These are phyloP conservation scores for Lavandula angustifolia DNA, from an alignment of 257 asterid species.

Conservation along the genomic window DNA sequence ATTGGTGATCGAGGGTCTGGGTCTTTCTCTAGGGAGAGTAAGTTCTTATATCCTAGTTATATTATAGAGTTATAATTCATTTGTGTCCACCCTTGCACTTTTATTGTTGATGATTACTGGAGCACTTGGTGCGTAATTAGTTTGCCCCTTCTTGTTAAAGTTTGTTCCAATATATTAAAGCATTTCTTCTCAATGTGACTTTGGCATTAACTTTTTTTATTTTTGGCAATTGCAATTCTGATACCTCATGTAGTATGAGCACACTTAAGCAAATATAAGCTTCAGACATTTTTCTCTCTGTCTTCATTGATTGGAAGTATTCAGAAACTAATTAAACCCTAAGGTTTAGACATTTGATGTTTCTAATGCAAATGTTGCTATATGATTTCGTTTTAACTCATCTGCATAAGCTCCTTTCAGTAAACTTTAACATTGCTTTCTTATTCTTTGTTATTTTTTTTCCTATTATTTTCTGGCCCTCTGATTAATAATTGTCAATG, in stretches of 20 bases:
- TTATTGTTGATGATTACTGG: conserved; percentile 12
- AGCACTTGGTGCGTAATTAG: conserved; percentile 2
- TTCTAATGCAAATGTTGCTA: not conserved
- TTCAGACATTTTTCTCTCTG: not conserved
- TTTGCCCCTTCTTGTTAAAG: conserved; percentile 1
- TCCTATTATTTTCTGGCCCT: conserved; percentile 16
- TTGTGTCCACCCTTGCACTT: not conserved
- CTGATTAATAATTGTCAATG: conserved; percentile 35
- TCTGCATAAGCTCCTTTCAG: not conserved
- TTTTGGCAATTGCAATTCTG: not conserved
- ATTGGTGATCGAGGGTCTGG: conserved; percentile 95
- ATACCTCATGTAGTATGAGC: not conserved
- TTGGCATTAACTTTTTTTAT: not conserved
- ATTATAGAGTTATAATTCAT: conserved; percentile 5
- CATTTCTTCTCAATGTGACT: not conserved
- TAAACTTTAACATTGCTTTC: conserved; percentile 10
- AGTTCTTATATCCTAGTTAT: conserved; percentile 37
- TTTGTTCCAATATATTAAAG: not conserved
- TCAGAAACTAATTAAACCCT: conserved; percentile 6
- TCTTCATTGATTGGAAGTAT: not conserved
- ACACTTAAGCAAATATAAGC: not conserved
- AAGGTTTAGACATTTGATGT: not conserved
- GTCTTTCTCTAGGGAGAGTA: conserved; percentile 89
- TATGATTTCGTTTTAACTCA: not conserved
- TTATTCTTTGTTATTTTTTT: conserved; percentile 1